A percentile compares a stretch with the other conserved stretches of the same genome.
These are phyloP conservation scores for Laetiporus sulphureus DNA, from an alignment of 1,284 basidiomycete species.

Conservation along the genomic window DNA sequence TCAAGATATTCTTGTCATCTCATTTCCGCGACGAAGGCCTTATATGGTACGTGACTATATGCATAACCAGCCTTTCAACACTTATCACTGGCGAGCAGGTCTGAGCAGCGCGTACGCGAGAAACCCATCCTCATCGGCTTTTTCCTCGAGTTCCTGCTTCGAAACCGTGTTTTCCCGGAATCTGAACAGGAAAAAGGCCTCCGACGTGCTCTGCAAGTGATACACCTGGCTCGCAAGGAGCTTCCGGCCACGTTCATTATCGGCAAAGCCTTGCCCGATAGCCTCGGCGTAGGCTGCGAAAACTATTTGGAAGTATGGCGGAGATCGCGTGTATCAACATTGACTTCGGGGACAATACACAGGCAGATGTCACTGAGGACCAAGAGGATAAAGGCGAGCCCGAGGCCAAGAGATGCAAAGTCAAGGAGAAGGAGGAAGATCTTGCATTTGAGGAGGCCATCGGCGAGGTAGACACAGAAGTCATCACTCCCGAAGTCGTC, in stretches of 20 bases:
- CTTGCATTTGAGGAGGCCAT: slow-evolving; percentile 12
- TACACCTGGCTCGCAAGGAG: slow-evolving; percentile 46
- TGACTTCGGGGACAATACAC: slow-evolving; percentile 2
- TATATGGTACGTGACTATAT: slow-evolving; percentile 40
- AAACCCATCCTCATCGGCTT: slow-evolving; percentile 52
- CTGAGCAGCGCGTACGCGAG: slow-evolving; percentile 25
- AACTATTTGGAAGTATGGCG: slow-evolving; percentile 38
- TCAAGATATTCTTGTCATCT: slow-evolving; percentile 59
- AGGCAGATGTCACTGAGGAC: no score
- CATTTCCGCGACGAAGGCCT: slow-evolving; percentile 58
- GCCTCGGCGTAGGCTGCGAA: slow-evolving; percentile 40
- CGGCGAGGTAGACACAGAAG: slow-evolving; percentile 13
- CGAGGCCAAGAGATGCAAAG: slow-evolving; percentile 11
- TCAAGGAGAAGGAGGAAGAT: slow-evolving; percentile 1
- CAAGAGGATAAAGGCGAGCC: slow-evolving; percentile 6
- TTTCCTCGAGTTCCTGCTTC: slow-evolving; percentile 56
- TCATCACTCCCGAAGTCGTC: slow-evolving; percentile 17
- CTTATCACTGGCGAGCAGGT: no score
- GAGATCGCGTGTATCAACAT: background rate
- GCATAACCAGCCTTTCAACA: no score
- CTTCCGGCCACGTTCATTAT: slow-evolving; percentile 50
- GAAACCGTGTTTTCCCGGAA: slow-evolving; percentile 47
- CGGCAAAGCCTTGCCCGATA: slow-evolving; percentile 48
- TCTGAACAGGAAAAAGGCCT: slow-evolving; percentile 37
- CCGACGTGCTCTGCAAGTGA: slow-evolving; percentile 38